Evolutionary conservation across 2,329 filamentous ascomycete genomes (phyloP), one percentile per base, ranked within the genome.

Genomic region (Biscogniauxia marginata): DNA sequence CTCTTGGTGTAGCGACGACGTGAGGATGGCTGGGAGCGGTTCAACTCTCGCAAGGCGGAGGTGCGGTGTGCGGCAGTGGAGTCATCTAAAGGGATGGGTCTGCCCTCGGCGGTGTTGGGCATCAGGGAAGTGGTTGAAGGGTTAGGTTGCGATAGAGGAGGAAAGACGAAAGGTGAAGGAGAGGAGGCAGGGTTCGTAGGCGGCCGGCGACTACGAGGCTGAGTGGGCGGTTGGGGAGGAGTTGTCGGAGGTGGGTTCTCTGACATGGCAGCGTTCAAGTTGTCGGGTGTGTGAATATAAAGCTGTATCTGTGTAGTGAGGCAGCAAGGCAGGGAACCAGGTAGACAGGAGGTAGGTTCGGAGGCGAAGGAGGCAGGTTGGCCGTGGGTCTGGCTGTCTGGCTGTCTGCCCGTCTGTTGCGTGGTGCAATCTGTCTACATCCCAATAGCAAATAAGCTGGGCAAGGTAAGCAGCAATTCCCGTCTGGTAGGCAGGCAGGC

Each of bases 11-110:
- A 84, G 60, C 77, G 79, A 67, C 82, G 82, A 46, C 79, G 78
- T 13, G 60, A 55, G 50, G 79, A 82, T 5, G 83, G 81, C 56
- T 82, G 84, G 63, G 79, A 80, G 65, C 73, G 78, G 70, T 83
- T 86, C 58, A 86, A 75, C 67, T 85, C 81, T 53, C 83, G 81
- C 51, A 87, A 73, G 48, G 84, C 82, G 18, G 80, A 81, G n/a
- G 83, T 85, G 59, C 82, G 79, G 65, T 83, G 75, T 48, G 82
- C 77, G 51, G 80, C 77, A 3, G 80, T 84, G 58, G 75, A 77
- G 70, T 82, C 77, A 70, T 85, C 81, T 52, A 86, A 73, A 7
- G 80, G 80, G 47, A 83, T 82, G 51, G 82, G 79, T 56, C 72
- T 79, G 19, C 81, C 82, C 64, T 83, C 77, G 48, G 82, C 82